phyloP scores from a whole-genome alignment of 257 asterid species.

The Solanum chilense region DNA sequence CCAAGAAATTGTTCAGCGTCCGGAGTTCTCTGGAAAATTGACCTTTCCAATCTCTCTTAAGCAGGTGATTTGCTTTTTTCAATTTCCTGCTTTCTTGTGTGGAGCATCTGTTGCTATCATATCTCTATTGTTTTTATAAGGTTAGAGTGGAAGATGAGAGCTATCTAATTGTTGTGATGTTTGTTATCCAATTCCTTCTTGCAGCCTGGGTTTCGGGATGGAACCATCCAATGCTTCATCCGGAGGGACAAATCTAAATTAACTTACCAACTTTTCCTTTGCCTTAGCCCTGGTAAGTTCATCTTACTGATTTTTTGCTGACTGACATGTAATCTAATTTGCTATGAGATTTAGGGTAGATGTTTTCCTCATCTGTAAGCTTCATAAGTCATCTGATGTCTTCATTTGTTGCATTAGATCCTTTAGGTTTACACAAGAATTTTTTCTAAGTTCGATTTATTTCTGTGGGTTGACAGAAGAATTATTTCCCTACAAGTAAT shows the following conservation, averaged over 20 bases:
- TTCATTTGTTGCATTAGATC: neutral
- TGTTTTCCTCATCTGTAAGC: neutral
- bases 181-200: constrained; percentile 1
- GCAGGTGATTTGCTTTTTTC: constrained; percentile 30
- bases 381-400: neutral
- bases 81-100: neutral
- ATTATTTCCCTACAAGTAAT: neutral
- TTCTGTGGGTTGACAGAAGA: neutral
- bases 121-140: neutral
- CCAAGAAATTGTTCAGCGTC: constrained; percentile 57
- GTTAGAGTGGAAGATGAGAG: neutral
- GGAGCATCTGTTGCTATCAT: neutral
- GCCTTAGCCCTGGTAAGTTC: constrained; percentile 60
- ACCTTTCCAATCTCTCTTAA: constrained; percentile 77
- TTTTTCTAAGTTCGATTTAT: neutral
- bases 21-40: constrained; percentile 54
- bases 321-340: neutral
- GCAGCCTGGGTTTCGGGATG: constrained; percentile 83
- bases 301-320: neutral
- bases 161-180: neutral
- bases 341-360: neutral
- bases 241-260: constrained; percentile 69
- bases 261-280: constrained; percentile 67
- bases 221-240: constrained; percentile 75
- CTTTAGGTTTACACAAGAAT: neutral